Evolutionary conservation across 192 early-diverging fungal species (phyloP).

Genomic region (Podila verticillata): DNA sequence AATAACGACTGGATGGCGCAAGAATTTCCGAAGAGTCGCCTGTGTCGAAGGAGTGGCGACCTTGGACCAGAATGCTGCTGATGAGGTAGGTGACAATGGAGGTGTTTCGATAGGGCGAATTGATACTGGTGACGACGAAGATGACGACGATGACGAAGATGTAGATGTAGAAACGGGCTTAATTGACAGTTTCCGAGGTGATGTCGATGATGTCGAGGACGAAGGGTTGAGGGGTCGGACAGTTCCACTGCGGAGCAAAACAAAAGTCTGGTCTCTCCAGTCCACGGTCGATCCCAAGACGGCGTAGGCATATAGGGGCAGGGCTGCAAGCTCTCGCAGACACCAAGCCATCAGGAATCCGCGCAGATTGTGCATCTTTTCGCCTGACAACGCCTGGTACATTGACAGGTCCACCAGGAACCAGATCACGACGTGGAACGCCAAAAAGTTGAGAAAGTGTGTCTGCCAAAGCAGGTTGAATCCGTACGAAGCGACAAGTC

Average conservation of each 20-base stretch:
- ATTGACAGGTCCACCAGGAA: slow-evolving; percentile 71
- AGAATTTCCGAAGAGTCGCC: slow-evolving; percentile 36
- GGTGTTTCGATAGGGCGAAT: background rate
- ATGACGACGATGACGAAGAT: background rate
- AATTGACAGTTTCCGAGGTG: background rate
- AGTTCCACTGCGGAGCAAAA: slow-evolving; percentile 69
- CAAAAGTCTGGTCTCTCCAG: slow-evolving; percentile 85
- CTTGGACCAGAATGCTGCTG: slow-evolving; percentile 43
- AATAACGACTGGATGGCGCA: slow-evolving; percentile 45
- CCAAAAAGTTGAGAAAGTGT: slow-evolving; percentile 56
- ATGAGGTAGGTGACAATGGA: slow-evolving; percentile 15
- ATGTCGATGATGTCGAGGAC: background rate
- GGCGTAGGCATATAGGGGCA: slow-evolving; percentile 87
- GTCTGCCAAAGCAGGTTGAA: slow-evolving; percentile 65
- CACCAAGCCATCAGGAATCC: slow-evolving; percentile 81
- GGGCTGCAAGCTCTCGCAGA: slow-evolving; percentile 80
- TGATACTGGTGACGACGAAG: background rate
- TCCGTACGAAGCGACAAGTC: slow-evolving; percentile 76
- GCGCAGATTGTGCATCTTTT: slow-evolving; percentile 50
- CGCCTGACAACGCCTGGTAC: slow-evolving; percentile 49
- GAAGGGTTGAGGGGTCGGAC: slow-evolving; percentile 46
- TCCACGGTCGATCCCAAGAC: slow-evolving; percentile 83
- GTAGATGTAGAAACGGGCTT: background rate
- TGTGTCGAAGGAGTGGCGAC: slow-evolving; percentile 45
- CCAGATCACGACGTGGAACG: slow-evolving; percentile 66